These are phyloP conservation scores for Physcomitrellopsis africana DNA, from an alignment of 225 moss, liverwort and hornwort species.

Conservation along the genomic window DNA sequence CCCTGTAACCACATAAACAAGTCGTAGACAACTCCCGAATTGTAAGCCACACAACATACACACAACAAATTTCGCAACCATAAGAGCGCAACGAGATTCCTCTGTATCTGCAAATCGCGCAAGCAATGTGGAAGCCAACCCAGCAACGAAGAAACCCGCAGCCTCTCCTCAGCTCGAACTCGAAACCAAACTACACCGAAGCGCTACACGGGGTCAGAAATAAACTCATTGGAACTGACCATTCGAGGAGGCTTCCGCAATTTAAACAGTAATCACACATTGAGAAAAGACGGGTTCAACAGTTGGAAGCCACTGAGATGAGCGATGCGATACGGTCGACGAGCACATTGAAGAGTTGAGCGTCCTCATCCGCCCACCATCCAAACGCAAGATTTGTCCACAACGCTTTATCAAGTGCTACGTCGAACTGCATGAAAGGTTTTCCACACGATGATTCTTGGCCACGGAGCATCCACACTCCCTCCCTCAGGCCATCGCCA, in stretches of 20 bases:
- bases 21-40: neutral
- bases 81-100: neutral
- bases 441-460: slow-evolving; percentile 42
- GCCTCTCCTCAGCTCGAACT: neutral
- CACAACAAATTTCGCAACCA: neutral
- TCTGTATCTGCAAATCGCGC: neutral
- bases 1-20: neutral
- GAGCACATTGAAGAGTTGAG: neutral
- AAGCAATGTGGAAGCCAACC: neutral
- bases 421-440: slow-evolving; percentile 16
- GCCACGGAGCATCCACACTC: slow-evolving; percentile 49
- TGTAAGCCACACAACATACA: neutral
- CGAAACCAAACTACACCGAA: neutral
- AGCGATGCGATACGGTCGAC: neutral
- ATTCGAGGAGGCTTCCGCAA: neutral
- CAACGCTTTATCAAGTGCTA: neutral
- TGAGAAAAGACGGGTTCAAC: neutral
- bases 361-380: slow-evolving; percentile 35
- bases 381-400: neutral
- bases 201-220: neutral
- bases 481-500: neutral
- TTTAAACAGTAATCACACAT: neutral
- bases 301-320: neutral
- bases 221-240: neutral
- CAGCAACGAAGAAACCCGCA: neutral